Evolutionary conservation across 2,329 filamentous ascomycete genomes (phyloP).

Genomic region (Botryotinia convoluta): DNA sequence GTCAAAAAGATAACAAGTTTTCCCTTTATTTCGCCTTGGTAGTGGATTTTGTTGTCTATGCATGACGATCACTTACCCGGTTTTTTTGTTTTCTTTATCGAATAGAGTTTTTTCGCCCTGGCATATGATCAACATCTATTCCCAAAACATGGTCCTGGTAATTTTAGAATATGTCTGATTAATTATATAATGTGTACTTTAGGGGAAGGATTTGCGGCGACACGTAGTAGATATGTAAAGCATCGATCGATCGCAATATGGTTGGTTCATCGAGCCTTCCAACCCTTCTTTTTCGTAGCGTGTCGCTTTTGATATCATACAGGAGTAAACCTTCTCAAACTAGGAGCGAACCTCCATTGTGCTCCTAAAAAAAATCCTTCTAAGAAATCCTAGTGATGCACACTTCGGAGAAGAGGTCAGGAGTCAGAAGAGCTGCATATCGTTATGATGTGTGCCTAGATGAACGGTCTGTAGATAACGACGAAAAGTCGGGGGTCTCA

Average conservation of each 20-base stretch:
- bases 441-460: constrained; percentile 4
- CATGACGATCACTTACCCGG: constrained; percentile 3
- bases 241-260: constrained; percentile 8
- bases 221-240: not conserved
- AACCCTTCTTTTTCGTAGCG: not conserved
- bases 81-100: not conserved
- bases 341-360: not conserved
- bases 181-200: not conserved
- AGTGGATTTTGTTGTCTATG: not conserved
- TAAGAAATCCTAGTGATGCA: not conserved
- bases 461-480: not conserved
- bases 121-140: not conserved
- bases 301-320: not conserved
- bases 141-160: not conserved
- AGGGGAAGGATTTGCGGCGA: constrained; percentile 9
- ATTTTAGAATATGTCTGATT: not conserved
- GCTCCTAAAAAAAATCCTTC: not conserved
- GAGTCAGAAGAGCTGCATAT: not conserved
- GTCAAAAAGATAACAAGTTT: constrained; percentile 5
- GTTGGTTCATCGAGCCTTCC: not conserved
- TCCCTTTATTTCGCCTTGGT: constrained; percentile 5
- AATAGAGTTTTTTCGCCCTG: not conserved
- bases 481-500: not conserved
- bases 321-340: not conserved
- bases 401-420: not conserved